Conservation (phyloP, 2,329 filamentous ascomycete species). For the Scedosporium dehoogii region DNA sequence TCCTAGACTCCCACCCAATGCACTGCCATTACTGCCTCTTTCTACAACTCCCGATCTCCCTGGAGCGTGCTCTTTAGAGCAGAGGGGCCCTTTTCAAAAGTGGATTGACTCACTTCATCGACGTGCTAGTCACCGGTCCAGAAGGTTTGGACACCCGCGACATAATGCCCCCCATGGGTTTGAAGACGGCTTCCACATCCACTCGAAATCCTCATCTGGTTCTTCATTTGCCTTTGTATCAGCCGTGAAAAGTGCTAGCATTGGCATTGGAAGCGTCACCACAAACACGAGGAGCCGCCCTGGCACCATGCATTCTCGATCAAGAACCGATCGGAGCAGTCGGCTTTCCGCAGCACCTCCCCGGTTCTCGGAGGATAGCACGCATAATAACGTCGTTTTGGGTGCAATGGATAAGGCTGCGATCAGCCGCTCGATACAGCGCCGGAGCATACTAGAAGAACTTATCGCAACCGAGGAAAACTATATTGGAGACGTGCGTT, state of each 20-base stretch:
- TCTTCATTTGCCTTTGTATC: conserved; percentile 73
- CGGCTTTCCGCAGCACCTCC: conserved; percentile 47
- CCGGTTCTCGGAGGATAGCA: conserved; percentile 57
- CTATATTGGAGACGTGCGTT: conserved; percentile 80
- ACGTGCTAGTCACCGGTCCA: conserved; percentile 24
- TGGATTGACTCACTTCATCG: conserved; percentile 54
- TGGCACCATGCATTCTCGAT: conserved; percentile 39
- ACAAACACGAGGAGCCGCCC: conserved; percentile 49
- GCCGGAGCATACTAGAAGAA: conserved; percentile 75
- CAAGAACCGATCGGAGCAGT: conserved; percentile 53
- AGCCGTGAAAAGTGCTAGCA: conserved; percentile 70
- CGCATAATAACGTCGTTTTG: conserved; percentile 7
- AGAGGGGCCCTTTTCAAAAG: conserved; percentile 48
- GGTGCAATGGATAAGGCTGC: conserved; percentile 55
- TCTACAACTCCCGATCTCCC: background rate
- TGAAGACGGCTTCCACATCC: conserved; percentile 18
- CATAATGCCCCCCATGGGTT: conserved; percentile 9
- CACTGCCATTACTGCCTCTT: background rate
- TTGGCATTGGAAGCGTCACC: conserved; percentile 67
- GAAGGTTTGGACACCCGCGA: conserved; percentile 14
- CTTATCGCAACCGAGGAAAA: conserved; percentile 77
- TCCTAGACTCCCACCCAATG: conserved; percentile 4
- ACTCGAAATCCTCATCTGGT: conserved; percentile 54
- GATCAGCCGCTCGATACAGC: conserved; percentile 61
- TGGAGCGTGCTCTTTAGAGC: background rate